phyloP scores from a whole-genome alignment of 2,329 filamentous ascomycete genomes.

The Sarocladium kiliense region DNA sequence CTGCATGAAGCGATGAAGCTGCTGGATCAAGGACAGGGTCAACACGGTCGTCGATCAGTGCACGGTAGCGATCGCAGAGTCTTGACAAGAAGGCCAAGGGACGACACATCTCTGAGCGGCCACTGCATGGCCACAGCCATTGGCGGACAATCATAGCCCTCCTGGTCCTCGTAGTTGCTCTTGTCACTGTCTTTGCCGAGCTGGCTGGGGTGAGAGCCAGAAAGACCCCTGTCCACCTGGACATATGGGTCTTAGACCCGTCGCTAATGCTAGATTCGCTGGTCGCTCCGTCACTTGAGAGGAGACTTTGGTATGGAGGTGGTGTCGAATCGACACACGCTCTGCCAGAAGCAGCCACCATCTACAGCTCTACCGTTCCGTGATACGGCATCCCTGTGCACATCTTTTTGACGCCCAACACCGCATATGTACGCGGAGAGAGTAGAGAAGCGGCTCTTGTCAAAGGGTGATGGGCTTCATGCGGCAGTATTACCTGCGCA shows the following conservation, averaged over 20 bases:
- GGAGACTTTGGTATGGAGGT: not conserved
- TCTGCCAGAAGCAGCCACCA: not conserved
- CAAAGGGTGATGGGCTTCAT: no score
- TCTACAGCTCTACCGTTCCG: not conserved
- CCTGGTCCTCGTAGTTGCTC: not conserved
- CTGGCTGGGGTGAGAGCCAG: not conserved
- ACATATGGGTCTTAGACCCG: not conserved
- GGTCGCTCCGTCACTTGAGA: not conserved
- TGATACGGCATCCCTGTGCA: not conserved
- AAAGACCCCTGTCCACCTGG: conserved; percentile 7
- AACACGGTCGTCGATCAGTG: not conserved
- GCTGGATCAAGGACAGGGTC: not conserved
- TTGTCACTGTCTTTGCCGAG: not conserved
- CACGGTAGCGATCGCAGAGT: no score
- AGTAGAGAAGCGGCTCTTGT: no score
- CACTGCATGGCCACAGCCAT: not conserved
- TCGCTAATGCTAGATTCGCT: not conserved
- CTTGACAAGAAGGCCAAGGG: not conserved
- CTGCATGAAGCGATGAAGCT: not conserved
- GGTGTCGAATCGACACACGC: no score
- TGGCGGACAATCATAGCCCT: not conserved
- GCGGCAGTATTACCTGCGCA: no score
- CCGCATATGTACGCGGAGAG: not conserved
- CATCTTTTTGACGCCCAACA: not conserved
- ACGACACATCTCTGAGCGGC: not conserved